Evolutionary conservation across 257 asterid genomes (phyloP), one percentile per base, ranked within the genome.

Genomic region (Buddleja alternifolia): DNA sequence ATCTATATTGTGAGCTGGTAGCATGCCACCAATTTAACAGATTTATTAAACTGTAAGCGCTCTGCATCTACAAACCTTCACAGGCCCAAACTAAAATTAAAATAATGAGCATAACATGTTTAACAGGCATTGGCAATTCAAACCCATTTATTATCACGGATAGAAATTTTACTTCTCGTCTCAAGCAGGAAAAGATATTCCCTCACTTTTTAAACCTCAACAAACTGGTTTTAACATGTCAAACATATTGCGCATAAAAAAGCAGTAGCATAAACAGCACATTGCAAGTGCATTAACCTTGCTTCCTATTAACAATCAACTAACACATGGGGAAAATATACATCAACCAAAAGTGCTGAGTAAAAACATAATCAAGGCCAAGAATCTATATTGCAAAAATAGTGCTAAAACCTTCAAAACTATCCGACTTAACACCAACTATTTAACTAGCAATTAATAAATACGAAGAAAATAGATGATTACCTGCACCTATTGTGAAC

Each of bases 401-500:
- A 19, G 37, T 47, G 3, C 34, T 29, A 1, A 5, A 29, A 29
- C 34, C 34, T 29, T 29, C 34, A 29, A 29, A 29, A 39, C 11
- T 32, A 41, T 57, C 25, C 59, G 16, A 60, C 7, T 54, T 62
- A 12, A 20, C 56, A 45, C 10, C 15, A 48, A 50, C 45, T 14
- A 45, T 34, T 16, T 69, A 52, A 45, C 24, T 17, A 7, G 51
- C 14, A 53, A 54, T 60, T 21, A 16, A 51, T 52, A 15, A 48
- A 59, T 24, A 48, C 23, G n/a, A 63, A 17, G 64, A 52, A 4
- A 32, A 7, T 32, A 23, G 41, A 46, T 37, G 56, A 58, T 77
- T 85, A 94, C 98, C 99, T 89, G 97, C 98, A 94, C 63, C 98
- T 78, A 80, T 94, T 94, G 82, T 94, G 99, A 61, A 92, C 90